These are phyloP conservation scores for Ganoderma lingzhi DNA, from an alignment of 1,284 basidiomycete species.

Conservation along the genomic window DNA sequence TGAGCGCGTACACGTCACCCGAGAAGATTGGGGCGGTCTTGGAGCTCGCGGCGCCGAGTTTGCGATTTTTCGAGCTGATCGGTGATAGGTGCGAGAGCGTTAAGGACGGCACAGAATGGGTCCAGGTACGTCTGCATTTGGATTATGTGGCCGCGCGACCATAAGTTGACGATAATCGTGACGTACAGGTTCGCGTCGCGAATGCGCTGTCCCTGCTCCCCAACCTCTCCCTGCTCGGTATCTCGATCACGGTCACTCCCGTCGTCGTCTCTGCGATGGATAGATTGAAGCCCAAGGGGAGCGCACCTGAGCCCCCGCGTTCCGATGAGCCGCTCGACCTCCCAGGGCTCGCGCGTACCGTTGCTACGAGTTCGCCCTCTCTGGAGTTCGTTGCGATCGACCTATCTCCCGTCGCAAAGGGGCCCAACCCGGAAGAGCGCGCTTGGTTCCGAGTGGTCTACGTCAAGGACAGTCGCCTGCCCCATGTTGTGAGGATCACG, in stretches of 20 bases:
- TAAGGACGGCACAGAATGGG: slow-evolving; percentile 24
- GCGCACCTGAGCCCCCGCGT: background rate
- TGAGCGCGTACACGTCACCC: slow-evolving; percentile 20
- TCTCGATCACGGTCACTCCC: slow-evolving; percentile 26
- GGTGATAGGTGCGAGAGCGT: slow-evolving; percentile 30
- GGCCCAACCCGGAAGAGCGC: slow-evolving; percentile 9
- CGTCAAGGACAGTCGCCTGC: background rate
- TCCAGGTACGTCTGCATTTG: slow-evolving; percentile 21
- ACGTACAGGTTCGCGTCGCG: slow-evolving; percentile 19
- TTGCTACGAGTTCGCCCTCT: slow-evolving; percentile 23
- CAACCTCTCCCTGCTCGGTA: slow-evolving; percentile 16
- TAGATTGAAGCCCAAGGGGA: slow-evolving; percentile 7
- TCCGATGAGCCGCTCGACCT: slow-evolving; percentile 17
- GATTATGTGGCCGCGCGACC: background rate
- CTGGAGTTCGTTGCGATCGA: slow-evolving; percentile 27
- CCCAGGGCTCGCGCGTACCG: slow-evolving; percentile 17
- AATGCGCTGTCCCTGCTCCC: slow-evolving; percentile 19
- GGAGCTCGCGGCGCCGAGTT: slow-evolving; percentile 19
- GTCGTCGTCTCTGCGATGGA: slow-evolving; percentile 13
- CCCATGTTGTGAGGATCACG: slow-evolving; percentile 15
- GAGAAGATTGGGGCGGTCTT: slow-evolving; percentile 28
- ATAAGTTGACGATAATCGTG: slow-evolving; percentile 9
- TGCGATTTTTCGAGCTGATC: slow-evolving; percentile 29
- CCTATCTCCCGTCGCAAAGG: slow-evolving; percentile 19
- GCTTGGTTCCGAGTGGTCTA: slow-evolving; percentile 22